A percentile compares a stretch with the other conserved stretches of the same genome.
Conservation (phyloP, 176 grass and related monocot genomes). For the Avena sativa region DNA sequence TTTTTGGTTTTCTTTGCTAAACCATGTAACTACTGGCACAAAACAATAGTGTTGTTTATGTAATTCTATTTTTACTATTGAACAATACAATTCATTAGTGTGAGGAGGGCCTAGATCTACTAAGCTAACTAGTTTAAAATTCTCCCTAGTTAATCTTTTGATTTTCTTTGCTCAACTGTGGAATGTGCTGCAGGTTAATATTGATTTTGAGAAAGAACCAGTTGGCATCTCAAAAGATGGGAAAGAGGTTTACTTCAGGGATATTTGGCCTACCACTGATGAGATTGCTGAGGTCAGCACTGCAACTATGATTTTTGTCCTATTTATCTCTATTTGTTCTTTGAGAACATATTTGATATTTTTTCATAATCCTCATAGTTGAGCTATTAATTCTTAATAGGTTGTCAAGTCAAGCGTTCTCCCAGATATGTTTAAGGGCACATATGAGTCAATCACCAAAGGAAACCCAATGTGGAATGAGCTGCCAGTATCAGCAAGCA, state of each 20-base stretch:
- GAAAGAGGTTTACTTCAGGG: conserved; percentile 87
- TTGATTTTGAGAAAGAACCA: conserved; percentile 98
- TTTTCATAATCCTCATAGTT: conserved; percentile 17
- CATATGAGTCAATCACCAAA: conserved; percentile 90
- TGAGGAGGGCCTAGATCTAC: neutral
- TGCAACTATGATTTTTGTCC: neutral
- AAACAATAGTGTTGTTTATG: neutral
- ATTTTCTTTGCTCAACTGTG: conserved; percentile 24
- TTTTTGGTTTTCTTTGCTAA: conserved; percentile 16
- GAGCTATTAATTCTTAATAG: conserved; percentile 52
- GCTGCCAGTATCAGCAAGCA: conserved; percentile 73
- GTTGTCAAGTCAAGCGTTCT: conserved; percentile 96
- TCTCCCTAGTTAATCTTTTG: neutral
- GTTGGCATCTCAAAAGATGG: conserved; percentile 88
- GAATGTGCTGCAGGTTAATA: conserved; percentile 71
- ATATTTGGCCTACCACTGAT: conserved; percentile 88
- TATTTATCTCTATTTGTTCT: neutral
- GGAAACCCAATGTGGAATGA: conserved; percentile 99
- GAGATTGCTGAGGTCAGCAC: conserved; percentile 78
- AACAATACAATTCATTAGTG: neutral
- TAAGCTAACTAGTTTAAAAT: neutral
- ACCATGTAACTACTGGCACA: neutral
- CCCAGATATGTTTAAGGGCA: conserved; percentile 95
- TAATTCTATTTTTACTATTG: neutral
- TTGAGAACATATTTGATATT: neutral